Base-by-base conservation (phyloP, 2,329 filamentous ascomycete species). In the Botrytis byssoidea region DNA sequence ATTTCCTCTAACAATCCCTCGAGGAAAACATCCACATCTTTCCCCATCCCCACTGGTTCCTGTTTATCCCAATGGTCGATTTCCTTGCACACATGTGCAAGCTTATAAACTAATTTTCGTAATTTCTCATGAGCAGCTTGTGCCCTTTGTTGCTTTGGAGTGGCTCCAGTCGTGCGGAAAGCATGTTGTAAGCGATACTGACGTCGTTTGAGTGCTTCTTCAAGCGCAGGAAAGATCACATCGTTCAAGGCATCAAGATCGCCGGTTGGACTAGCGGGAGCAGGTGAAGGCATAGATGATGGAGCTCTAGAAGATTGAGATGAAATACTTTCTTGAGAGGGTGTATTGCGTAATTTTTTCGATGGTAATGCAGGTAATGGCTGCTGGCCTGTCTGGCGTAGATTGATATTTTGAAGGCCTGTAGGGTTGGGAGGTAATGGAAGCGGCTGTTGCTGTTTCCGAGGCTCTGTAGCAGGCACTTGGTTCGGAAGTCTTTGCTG, bases 1-100 rank as follows among this genome's bases (percentile, higher is more conserved):
- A 99, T 92, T 85, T 99, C 96, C 82, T 99, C 96, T 48, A 99
- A 84, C 76, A 98, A 89, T 0, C 95, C 95, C 82, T 99, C 96
- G 12, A 98, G 83, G 78, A 98, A 97, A 1, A 93, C 93, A 63
- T 91, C 90, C 2, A 97, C 94, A 40, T 95, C 95, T 63, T 93
- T 91, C 0, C 94, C 95, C 95, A 98, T 98, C 1, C 94, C 94
- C 18, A 98, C 94, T 9, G 94, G 93, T 78, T 94, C 92, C 61
- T 91, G 89, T 81, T 92, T 92, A 83, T 99, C 96, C 83, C 91
- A 93, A 76, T 92, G 88, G 82, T 99, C 95, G 79, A 99, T 94
- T 81, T 97, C 94, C 80, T 91, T 92, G 83, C 97, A 97, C 37
- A 95, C 87, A 74, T 92, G 90, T 3, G 91, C 92, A 44, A 97